Conservation (phyloP, 2,329 filamentous ascomycete genomes). For the Fusarium buxicola region DNA sequence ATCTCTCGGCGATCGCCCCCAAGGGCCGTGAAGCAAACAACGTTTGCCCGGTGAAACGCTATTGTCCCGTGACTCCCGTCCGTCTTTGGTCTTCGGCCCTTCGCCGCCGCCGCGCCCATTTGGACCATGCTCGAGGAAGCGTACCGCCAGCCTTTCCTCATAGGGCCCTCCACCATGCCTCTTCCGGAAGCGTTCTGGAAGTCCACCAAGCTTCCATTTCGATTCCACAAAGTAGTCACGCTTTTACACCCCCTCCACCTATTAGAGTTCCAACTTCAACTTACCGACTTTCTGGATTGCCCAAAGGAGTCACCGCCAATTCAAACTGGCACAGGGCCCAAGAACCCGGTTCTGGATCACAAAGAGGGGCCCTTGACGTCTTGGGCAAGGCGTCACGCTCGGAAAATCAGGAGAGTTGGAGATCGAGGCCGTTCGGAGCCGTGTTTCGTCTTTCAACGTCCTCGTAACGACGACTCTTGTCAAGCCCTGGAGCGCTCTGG, state of each 20-base stretch:
- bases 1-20: conserved; percentile 14
- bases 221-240: conserved; percentile 1
- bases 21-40: conserved; percentile 23
- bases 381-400: conserved; percentile 16
- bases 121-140: conserved; percentile 10
- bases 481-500: conserved; percentile 9
- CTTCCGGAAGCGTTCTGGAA: conserved; percentile 45
- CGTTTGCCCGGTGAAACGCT: conserved; percentile 30
- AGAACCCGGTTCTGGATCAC: conserved; percentile 25
- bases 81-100: not conserved
- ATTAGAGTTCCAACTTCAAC: conserved; percentile 37
- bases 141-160: conserved; percentile 18
- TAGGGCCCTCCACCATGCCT: conserved; percentile 17
- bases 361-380: not conserved
- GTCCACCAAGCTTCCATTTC: not conserved
- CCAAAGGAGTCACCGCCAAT: conserved; percentile 24
- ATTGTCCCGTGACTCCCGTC: conserved; percentile 22
- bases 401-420: conserved; percentile 8
- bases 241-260: conserved; percentile 14
- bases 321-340: conserved; percentile 35
- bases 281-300: conserved; percentile 39
- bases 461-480: conserved; percentile 2
- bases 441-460: conserved; percentile 31
- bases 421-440: conserved; percentile 25
- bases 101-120: conserved; percentile 13